Evolutionary conservation across 176 grass and related monocot genomes (phyloP).

Genomic region (Triticum timopheevii): DNA sequence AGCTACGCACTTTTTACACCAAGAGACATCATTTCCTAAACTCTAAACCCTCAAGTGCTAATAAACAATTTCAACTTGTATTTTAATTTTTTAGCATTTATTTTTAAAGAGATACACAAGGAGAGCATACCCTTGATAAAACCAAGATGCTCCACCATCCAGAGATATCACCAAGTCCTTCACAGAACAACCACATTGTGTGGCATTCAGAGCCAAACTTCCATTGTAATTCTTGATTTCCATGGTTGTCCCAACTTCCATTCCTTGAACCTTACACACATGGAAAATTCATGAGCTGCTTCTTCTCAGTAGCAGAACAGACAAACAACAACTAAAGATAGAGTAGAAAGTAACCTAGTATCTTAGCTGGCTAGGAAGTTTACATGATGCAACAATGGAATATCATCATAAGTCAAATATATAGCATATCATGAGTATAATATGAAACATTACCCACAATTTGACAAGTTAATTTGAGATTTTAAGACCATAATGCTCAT

Average conservation of each 20-base stretch:
- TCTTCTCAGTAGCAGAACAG: constrained; percentile 32
- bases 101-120: constrained; percentile 8
- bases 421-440: not conserved
- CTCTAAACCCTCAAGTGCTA: not conserved
- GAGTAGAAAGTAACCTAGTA: not conserved
- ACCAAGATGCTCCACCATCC: constrained; percentile 96
- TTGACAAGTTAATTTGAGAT: not conserved
- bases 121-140: constrained; percentile 92
- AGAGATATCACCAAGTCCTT: constrained; percentile 75
- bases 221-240: constrained; percentile 74
- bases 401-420: not conserved
- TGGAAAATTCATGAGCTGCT: constrained; percentile 31
- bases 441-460: not conserved
- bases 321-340: constrained; percentile 13
- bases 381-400: not conserved
- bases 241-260: constrained; percentile 87
- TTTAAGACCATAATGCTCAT: constrained; percentile 4
- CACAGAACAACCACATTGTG: constrained; percentile 72
- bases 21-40: not conserved
- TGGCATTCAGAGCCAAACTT: constrained; percentile 59
- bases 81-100: not conserved
- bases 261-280: constrained; percentile 89
- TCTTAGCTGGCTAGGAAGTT: not conserved
- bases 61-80: not conserved
- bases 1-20: not conserved